Conservation (phyloP, 371 early-diverging fungal species). For the Apophysomyces ossiformis region DNA sequence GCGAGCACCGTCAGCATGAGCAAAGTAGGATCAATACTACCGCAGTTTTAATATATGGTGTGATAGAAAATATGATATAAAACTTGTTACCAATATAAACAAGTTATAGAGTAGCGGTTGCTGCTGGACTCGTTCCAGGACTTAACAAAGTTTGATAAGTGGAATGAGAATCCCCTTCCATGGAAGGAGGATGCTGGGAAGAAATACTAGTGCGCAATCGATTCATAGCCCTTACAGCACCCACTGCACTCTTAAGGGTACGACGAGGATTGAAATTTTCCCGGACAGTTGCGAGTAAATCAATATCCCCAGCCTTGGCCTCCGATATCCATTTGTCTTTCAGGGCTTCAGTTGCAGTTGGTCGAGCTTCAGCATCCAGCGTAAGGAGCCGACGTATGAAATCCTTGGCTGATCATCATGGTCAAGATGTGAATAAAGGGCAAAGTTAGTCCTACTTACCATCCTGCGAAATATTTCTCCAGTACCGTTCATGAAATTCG, state of each 20-base stretch:
- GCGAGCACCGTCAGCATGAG: neutral
- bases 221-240: constrained; percentile 33
- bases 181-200: neutral
- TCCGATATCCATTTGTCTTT: constrained; percentile 82
- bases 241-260: constrained; percentile 34
- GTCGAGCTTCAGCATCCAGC: constrained; percentile 70
- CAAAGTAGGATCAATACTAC: neutral
- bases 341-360: constrained; percentile 82
- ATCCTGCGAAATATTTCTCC: constrained; percentile 75
- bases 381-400: constrained; percentile 81
- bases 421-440: neutral
- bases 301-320: constrained; percentile 49
- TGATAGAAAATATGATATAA: neutral
- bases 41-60: neutral
- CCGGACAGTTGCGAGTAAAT: constrained; percentile 68
- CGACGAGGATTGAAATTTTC: constrained; percentile 55
- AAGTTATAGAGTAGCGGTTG: neutral
- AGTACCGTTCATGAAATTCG: constrained; percentile 78
- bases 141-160: neutral
- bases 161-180: neutral
- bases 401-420: constrained; percentile 70
- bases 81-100: neutral
- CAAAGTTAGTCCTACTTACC: constrained; percentile 32
- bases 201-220: constrained; percentile 20
- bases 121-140: neutral